These are phyloP conservation scores for Apiospora malaysiana DNA, from an alignment of 2,329 filamentous ascomycete genomes.

Conservation along the genomic window DNA sequence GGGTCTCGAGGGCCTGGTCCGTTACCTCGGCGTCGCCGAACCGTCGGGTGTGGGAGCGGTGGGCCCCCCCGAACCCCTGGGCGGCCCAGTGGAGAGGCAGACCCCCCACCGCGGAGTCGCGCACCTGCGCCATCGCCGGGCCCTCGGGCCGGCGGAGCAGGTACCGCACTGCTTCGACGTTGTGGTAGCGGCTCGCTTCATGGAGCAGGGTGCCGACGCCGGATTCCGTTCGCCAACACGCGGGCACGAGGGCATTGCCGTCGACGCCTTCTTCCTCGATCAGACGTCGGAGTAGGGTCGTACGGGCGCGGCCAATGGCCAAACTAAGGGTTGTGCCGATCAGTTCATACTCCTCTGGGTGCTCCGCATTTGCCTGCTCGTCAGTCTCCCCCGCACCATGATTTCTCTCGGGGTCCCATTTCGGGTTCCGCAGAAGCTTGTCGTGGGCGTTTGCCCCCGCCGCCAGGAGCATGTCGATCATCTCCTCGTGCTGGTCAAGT, in stretches of 20 bases:
- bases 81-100: background rate
- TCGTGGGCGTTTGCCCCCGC: background rate
- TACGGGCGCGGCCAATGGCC: background rate
- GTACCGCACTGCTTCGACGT: background rate
- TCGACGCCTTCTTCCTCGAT: background rate
- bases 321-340: background rate
- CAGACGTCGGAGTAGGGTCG: background rate
- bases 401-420: background rate
- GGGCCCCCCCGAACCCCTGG: background rate
- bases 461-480: background rate
- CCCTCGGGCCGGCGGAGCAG: background rate
- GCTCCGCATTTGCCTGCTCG: background rate
- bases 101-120: background rate
- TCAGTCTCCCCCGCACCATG: background rate
- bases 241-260: background rate
- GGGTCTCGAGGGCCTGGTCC: background rate
- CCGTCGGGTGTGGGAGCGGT: rapidly evolving
- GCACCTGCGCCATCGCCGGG: background rate
- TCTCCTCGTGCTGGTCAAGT: background rate
- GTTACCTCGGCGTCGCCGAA: background rate
- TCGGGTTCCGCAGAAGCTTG: background rate
- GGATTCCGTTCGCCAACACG: background rate
- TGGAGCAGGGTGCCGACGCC: background rate
- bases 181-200: background rate
- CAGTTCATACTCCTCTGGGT: background rate